These are phyloP conservation scores for Schwanniomyces sp. DNA, from an alignment of 805 yeast genomes.

Conservation along the genomic window DNA sequence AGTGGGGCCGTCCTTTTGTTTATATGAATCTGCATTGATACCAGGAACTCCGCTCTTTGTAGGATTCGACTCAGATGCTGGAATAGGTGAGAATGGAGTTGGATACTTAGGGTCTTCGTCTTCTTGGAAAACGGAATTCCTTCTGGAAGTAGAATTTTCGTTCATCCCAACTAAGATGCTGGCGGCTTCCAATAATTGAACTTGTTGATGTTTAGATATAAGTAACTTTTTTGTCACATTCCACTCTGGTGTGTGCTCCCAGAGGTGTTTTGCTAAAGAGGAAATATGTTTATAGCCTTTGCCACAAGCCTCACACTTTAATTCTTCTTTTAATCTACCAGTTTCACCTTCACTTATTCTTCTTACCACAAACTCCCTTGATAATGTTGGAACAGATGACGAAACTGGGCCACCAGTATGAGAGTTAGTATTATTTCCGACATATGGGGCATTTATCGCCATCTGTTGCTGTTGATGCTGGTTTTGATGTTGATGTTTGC, in stretches of 20 bases:
- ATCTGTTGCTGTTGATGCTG: slow-evolving; percentile 5
- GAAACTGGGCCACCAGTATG: slow-evolving; percentile 17
- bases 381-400: slow-evolving; percentile 44
- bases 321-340: slow-evolving; percentile 79
- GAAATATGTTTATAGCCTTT: slow-evolving; percentile 88
- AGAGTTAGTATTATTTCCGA: not conserved
- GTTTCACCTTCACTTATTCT: slow-evolving; percentile 85
- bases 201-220: slow-evolving; percentile 87
- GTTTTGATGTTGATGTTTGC: slow-evolving; percentile 19
- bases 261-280: slow-evolving; percentile 81
- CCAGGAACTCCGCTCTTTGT: slow-evolving; percentile 15
- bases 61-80: slow-evolving; percentile 6
- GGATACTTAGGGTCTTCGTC: slow-evolving; percentile 12
- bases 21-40: slow-evolving; percentile 5
- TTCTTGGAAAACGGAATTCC: slow-evolving; percentile 10
- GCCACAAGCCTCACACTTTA: slow-evolving; percentile 88
- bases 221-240: slow-evolving; percentile 76
- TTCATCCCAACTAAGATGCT: slow-evolving; percentile 76
- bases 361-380: slow-evolving; percentile 74
- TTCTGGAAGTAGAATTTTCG: slow-evolving; percentile 25
- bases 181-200: slow-evolving; percentile 77
- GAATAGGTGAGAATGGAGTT: slow-evolving; percentile 14
- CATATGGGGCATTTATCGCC: slow-evolving; percentile 3
- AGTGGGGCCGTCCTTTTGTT: slow-evolving; percentile 4
- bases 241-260: slow-evolving; percentile 98